A percentile compares a stretch with the other conserved stretches of the same genome.
Conservation (phyloP, 768 basidiomycete genomes). For the Pleurotus salmoneostramineus region DNA sequence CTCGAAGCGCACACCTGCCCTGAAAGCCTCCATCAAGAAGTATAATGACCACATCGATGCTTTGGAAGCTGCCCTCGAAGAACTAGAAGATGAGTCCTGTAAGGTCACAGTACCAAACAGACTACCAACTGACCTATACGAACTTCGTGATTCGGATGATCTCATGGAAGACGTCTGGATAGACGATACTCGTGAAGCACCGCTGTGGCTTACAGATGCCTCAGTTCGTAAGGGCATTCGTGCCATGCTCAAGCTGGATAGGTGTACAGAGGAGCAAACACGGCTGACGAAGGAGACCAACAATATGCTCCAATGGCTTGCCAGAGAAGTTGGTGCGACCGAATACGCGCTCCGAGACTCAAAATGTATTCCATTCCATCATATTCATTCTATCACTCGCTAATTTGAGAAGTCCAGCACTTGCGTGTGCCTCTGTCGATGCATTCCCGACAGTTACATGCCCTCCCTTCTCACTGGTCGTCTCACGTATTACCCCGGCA, state of each 20-base stretch:
- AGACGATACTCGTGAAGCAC: conserved; percentile 1
- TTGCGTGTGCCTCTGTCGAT: too few relatives aligned
- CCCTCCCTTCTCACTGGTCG: too few relatives aligned
- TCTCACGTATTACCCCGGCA: too few relatives aligned
- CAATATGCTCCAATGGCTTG: conserved; percentile 28
- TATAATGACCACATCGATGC: too few relatives aligned
- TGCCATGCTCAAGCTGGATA: conserved; percentile 19
- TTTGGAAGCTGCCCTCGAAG: too few relatives aligned
- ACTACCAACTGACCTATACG: conserved; percentile 23
- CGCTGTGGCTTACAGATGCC: conserved; percentile 28
- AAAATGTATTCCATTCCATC: too few relatives aligned
- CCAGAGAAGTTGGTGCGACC: too few relatives aligned
- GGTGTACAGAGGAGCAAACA: conserved; percentile 24
- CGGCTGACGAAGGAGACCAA: conserved; percentile 23
- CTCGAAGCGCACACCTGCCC: conserved; percentile 4
- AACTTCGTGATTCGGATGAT: conserved; percentile 16
- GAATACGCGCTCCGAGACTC: too few relatives aligned
- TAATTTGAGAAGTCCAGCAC: too few relatives aligned
- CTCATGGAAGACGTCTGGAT: conserved; percentile 38
- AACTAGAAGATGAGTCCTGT: conserved; percentile 5
- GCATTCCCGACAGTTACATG: too few relatives aligned
- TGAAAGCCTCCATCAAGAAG: conserved; percentile 4
- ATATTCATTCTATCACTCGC: too few relatives aligned
- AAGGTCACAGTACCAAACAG: conserved; percentile 26
- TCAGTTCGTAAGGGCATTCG: conserved; percentile 17